phyloP scores from a whole-genome alignment of 1,284 basidiomycete species.

The Ganoderma lucidum region DNA sequence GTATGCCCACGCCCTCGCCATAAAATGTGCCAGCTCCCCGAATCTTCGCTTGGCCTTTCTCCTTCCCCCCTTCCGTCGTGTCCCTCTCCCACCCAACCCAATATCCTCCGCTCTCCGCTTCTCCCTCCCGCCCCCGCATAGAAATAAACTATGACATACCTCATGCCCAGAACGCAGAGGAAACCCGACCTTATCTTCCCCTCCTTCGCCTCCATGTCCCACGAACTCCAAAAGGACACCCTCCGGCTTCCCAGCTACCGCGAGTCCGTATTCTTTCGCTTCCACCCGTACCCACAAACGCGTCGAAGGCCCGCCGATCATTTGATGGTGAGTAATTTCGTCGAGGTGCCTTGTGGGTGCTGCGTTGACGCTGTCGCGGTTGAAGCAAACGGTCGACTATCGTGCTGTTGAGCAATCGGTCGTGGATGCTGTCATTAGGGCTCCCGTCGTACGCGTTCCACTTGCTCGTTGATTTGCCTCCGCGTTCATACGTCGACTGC shows the following conservation, averaged over 20 bases:
- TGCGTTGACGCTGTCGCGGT: not conserved
- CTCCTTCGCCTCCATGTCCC: slow-evolving; percentile 27
- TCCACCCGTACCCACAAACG: slow-evolving; percentile 30
- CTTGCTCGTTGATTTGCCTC: not conserved
- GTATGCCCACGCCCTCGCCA: slow-evolving; percentile 16
- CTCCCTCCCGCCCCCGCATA: not conserved
- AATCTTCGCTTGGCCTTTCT: slow-evolving; percentile 4
- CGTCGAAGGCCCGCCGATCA: slow-evolving; percentile 10
- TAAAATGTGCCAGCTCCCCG: slow-evolving; percentile 22
- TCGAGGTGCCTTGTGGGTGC: slow-evolving; percentile 13
- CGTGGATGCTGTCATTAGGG: not conserved
- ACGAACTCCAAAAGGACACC: slow-evolving; percentile 24
- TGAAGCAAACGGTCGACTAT: slow-evolving; percentile 25
- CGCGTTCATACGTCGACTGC: not conserved
- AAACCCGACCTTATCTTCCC: slow-evolving; percentile 28
- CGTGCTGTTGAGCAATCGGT: slow-evolving; percentile 15
- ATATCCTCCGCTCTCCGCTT: slow-evolving; percentile 15
- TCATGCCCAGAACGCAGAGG: slow-evolving; percentile 15
- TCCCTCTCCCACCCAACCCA: slow-evolving; percentile 4
- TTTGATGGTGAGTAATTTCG: slow-evolving; percentile 27
- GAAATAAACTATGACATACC: not conserved
- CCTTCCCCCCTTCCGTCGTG: slow-evolving; percentile 3
- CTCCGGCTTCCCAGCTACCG: slow-evolving; percentile 31
- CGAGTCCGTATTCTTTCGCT: slow-evolving; percentile 27
- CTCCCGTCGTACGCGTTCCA: slow-evolving; percentile 2